These are phyloP conservation scores for Dryas alaskensis DNA, from an alignment of 306 rosid genomes.

Conservation along the genomic window DNA sequence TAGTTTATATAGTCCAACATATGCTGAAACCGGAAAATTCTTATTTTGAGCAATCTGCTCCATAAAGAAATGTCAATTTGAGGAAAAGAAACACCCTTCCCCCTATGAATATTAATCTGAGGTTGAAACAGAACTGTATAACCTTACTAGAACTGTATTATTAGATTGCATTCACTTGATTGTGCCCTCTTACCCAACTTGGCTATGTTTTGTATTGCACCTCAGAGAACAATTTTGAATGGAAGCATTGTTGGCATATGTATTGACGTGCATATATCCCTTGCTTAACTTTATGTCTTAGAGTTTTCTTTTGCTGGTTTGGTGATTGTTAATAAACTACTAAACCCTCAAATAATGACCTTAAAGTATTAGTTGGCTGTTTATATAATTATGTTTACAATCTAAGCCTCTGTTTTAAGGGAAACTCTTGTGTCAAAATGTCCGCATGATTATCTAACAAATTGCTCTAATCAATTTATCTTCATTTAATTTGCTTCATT, in stretches of 20 bases:
- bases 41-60: no score
- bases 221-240: neutral
- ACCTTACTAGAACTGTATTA: neutral
- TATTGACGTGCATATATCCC: neutral
- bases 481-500: neutral
- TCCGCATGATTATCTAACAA: neutral
- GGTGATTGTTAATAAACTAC: neutral
- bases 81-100: no score
- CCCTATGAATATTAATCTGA: no score
- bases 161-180: neutral
- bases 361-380: neutral
- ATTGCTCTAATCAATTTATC: neutral
- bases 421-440: neutral
- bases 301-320: neutral
- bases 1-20: no score
- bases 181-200: neutral
- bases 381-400: neutral
- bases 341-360: neutral
- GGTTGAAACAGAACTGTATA: neutral
- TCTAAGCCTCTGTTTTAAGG: neutral
- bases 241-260: neutral
- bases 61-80: no score
- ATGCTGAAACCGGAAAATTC: no score
- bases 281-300: conserved; percentile 1
- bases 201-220: neutral